These are phyloP conservation scores for Umbelopsis vinacea DNA, from an alignment of 192 early-diverging fungal species.

Conservation along the genomic window DNA sequence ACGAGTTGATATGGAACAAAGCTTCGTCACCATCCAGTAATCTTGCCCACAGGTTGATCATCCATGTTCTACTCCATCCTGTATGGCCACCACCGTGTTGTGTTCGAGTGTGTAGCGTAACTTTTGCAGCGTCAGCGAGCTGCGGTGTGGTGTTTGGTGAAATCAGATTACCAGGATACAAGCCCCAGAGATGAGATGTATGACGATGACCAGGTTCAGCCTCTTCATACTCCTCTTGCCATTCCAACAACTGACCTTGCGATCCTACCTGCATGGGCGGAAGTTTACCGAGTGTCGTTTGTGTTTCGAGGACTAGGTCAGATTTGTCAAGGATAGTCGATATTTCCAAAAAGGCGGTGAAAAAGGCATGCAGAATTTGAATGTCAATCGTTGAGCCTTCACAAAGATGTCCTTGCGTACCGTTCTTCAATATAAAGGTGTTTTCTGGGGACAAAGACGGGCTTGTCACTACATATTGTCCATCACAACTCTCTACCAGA, in stretches of 20 bases:
- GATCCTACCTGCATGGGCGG: not conserved
- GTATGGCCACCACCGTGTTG: not conserved
- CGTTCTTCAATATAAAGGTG: not conserved
- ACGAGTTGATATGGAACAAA: not conserved
- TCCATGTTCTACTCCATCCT: constrained; percentile 12
- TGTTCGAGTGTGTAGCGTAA: not conserved
- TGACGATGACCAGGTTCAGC: constrained; percentile 6
- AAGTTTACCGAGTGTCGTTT: not conserved
- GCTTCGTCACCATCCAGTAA: not conserved
- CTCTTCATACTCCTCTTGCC: constrained; percentile 6
- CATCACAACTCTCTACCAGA: not conserved
- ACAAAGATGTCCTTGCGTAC: not conserved
- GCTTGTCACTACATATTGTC: not conserved
- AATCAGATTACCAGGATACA: constrained; percentile 8
- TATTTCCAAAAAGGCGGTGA: not conserved
- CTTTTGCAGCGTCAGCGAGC: not conserved
- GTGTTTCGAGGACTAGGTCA: not conserved
- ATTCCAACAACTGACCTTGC: constrained; percentile 13
- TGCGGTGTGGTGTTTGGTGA: not conserved
- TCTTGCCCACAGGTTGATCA: not conserved
- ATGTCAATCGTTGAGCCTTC: not conserved
- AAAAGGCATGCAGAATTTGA: not conserved
- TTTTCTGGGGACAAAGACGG: not conserved
- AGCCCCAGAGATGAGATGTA: constrained; percentile 1
- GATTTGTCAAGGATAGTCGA: not conserved